Evolutionary conservation across 352 stramenopile genomes (phyloP).

Genomic region (Porosira glacialis): DNA sequence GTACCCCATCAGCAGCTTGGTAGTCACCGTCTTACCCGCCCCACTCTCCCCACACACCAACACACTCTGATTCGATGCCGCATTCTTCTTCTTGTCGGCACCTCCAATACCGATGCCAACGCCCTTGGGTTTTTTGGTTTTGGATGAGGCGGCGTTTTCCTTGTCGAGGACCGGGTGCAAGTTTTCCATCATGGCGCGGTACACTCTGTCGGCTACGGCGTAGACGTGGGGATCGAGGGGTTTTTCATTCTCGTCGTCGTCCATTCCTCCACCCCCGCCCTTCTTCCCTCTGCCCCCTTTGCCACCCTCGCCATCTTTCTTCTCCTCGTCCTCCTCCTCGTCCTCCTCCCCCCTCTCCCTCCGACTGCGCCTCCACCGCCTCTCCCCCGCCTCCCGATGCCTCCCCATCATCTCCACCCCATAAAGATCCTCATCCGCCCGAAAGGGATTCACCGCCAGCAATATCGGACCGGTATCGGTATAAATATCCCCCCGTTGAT

Average conservation of each 20-base stretch:
- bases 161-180: slow-evolving; percentile 59
- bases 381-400: slow-evolving; percentile 30
- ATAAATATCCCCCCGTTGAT: slow-evolving; percentile 81
- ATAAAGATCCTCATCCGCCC: slow-evolving; percentile 67
- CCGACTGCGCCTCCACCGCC: slow-evolving; percentile 5
- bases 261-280: not conserved
- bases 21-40: slow-evolving; percentile 87
- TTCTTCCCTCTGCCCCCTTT: not conserved
- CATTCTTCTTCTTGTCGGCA: not conserved
- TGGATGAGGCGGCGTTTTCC: slow-evolving; percentile 86
- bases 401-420: slow-evolving; percentile 65
- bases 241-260: slow-evolving; percentile 8
- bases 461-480: slow-evolving; percentile 80
- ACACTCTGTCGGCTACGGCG: slow-evolving; percentile 79
- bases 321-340: not conserved
- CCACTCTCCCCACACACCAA: slow-evolving; percentile 84
- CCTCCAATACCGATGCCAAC: slow-evolving; percentile 23
- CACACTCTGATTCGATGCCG: slow-evolving; percentile 80
- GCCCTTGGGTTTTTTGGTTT: slow-evolving; percentile 68
- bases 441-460: slow-evolving; percentile 83
- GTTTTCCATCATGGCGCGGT: slow-evolving; percentile 83
- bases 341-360: slow-evolving; percentile 10
- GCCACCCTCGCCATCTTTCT: not conserved
- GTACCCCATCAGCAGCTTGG: slow-evolving; percentile 95
- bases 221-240: slow-evolving; percentile 72